phyloP scores from a whole-genome alignment of 2,329 filamentous ascomycete species.

The Paecilomyces variotii region DNA sequence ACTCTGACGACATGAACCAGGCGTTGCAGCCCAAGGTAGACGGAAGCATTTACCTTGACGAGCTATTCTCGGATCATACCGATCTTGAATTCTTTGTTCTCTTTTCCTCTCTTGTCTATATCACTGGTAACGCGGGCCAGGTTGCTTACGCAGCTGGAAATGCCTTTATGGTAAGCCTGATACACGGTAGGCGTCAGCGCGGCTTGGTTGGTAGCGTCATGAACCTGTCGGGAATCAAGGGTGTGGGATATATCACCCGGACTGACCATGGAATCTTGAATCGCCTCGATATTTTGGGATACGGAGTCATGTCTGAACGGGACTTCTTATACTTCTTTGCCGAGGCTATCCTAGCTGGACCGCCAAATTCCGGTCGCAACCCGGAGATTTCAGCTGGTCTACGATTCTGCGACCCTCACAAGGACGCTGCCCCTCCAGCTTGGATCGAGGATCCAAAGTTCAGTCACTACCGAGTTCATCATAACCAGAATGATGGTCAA shows the following conservation, averaged over 20 bases:
- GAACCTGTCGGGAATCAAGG: constrained; percentile 19
- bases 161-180: constrained; percentile 27
- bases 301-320: constrained; percentile 15
- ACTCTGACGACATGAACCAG: constrained; percentile 3
- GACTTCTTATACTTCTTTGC: constrained; percentile 23
- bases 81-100: constrained; percentile 27
- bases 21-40: constrained; percentile 13
- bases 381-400: constrained; percentile 3
- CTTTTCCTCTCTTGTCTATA: constrained; percentile 29
- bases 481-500: neutral
- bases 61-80: constrained; percentile 11
- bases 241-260: constrained; percentile 11
- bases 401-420: neutral
- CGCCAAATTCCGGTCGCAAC: constrained; percentile 8
- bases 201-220: constrained; percentile 11
- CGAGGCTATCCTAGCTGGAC: constrained; percentile 18
- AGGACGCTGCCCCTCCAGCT: constrained; percentile 3
- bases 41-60: constrained; percentile 10
- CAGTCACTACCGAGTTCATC: neutral
- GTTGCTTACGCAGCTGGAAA: constrained; percentile 32
- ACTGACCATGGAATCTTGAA: constrained; percentile 13
- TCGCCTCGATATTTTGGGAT: constrained; percentile 10
- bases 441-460: constrained; percentile 5
- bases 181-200: constrained; percentile 13
- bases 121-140: constrained; percentile 33